These are phyloP conservation scores for Ambrosia trifida DNA, from an alignment of 129 eudicot genomes.

Conservation along the genomic window DNA sequence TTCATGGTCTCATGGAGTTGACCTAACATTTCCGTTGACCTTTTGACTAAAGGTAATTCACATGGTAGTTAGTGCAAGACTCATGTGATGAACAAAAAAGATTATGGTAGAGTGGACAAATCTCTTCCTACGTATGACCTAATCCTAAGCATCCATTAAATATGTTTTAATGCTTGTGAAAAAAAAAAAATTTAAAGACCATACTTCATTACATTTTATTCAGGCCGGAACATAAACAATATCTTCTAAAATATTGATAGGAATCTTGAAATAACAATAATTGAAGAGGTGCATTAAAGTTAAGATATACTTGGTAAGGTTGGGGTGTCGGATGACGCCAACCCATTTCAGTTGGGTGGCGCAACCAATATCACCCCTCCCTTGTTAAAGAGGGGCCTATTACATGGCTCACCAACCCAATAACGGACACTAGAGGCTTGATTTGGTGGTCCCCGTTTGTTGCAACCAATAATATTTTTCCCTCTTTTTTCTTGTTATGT, in stretches of 20 bases:
- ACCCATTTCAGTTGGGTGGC: too few relatives aligned
- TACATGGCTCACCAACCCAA: too few relatives aligned
- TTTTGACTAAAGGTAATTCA: conserved; percentile 24
- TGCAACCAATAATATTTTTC: too few relatives aligned
- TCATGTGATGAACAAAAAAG: conserved; percentile 32
- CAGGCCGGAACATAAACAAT: too few relatives aligned
- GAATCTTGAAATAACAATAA: neutral
- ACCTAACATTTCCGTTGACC: conserved; percentile 19
- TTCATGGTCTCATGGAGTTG: conserved; percentile 31
- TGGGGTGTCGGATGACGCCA: too few relatives aligned
- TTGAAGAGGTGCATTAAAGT: neutral
- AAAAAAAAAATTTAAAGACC: neutral
- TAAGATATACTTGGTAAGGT: too few relatives aligned
- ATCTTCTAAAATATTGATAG: neutral
- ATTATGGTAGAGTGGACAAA: conserved; percentile 21
- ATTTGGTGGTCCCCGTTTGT: too few relatives aligned
- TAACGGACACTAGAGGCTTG: too few relatives aligned
- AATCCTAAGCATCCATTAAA: neutral
- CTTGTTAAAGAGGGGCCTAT: too few relatives aligned
- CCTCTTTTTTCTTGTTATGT: too few relatives aligned
- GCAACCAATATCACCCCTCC: too few relatives aligned
- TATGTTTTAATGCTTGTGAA: neutral
- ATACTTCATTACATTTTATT: neutral
- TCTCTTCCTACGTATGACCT: conserved; percentile 9
- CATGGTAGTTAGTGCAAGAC: conserved; percentile 28